Evolutionary conservation across 805 yeast genomes (phyloP), one percentile per base, ranked within the genome.

Genomic region (Yamadazyma tumulicola): DNA sequence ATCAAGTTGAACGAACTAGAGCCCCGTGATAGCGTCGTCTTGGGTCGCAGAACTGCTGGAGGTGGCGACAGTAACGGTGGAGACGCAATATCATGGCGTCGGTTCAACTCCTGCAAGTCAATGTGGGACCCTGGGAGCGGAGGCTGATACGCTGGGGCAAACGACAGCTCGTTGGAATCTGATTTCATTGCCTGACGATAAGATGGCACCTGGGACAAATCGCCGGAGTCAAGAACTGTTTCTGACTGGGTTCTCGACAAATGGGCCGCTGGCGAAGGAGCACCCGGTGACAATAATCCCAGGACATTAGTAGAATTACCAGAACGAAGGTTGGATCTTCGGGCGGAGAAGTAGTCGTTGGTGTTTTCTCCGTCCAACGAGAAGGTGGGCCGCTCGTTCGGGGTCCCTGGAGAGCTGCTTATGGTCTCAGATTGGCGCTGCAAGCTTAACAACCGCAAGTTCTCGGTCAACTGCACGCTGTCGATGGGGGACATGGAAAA

Each of bases 171-270:
- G 8, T 69, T 58, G 4, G 34, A 34, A 8, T 53, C 55, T 2
- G 75, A 57, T 48, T 74, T 75, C 55, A 88, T 59, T 0, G 97
- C 97, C 20, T 84, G 80, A 6, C 72, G 73, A 57, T 91, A 91
- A 0, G 95, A 79, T 0, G 97, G 97, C 5, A 91, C 96, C 31
- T 77, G 64, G 14, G 83, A 78, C 43, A 86, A 34, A 9, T 45
- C 41, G 4, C 31, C 17, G n/a, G 55, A 31, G 20, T 41, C 38
- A 6, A 57, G 19, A 9, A 39, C 38, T 11, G 39, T 41, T 22
- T 61, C 71, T 1, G 87, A 79, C 34, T 70, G 73, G 11, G 65
- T 75, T 36, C 88, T 65, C 3, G 88, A 78, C 31, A 80, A 54
- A 48, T 80, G 79, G 8, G 60, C 48, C 0, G 74, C 78, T 0